A percentile compares a stretch with the other conserved stretches of the same genome.
Conservation (phyloP, 1,284 basidiomycete genomes). For the Ceratobasidium sp. region DNA sequence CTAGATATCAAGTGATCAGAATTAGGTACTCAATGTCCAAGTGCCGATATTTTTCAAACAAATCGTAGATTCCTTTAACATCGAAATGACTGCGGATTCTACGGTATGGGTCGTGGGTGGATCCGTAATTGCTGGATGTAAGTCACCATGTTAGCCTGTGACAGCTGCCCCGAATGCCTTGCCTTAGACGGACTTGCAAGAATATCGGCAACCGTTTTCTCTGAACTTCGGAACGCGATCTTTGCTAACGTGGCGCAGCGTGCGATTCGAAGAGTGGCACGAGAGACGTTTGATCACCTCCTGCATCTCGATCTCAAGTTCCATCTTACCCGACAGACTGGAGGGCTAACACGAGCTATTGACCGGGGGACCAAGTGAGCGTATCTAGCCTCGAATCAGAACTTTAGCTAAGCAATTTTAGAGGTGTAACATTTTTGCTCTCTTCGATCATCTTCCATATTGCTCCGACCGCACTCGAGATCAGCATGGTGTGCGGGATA, state of each 20-base stretch:
- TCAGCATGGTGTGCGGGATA: conserved; percentile 96
- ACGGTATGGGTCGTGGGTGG: conserved; percentile 94
- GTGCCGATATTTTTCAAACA: conserved; percentile 95
- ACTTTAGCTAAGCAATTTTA: conserved; percentile 48
- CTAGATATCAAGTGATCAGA: not conserved
- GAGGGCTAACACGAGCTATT: conserved; percentile 94
- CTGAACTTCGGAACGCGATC: conserved; percentile 92
- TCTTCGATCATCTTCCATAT: conserved; percentile 95
- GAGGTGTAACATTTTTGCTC: conserved; percentile 95
- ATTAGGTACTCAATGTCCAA: conserved; percentile 90
- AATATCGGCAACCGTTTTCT: conserved; percentile 87
- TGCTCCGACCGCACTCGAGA: conserved; percentile 94
- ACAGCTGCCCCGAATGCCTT: not conserved
- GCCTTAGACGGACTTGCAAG: conserved; percentile 87
- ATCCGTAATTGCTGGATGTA: conserved; percentile 88
- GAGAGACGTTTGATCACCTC: conserved; percentile 92
- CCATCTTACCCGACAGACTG: conserved; percentile 92
- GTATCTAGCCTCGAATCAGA: conserved; percentile 25
- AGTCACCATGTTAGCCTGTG: conserved; percentile 47
- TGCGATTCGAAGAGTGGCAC: conserved; percentile 91
- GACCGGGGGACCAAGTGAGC: conserved; percentile 94
- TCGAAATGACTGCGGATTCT: conserved; percentile 76
- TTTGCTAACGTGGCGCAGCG: conserved; percentile 96
- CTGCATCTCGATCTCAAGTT: conserved; percentile 91
- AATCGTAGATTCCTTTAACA: conserved; percentile 88